Percentiles rank a stretch among this genome's conserved stretches.
Evolutionary conservation across 140 eudicot species (phyloP).

Genomic region (Erigeron philadelphicus): DNA sequence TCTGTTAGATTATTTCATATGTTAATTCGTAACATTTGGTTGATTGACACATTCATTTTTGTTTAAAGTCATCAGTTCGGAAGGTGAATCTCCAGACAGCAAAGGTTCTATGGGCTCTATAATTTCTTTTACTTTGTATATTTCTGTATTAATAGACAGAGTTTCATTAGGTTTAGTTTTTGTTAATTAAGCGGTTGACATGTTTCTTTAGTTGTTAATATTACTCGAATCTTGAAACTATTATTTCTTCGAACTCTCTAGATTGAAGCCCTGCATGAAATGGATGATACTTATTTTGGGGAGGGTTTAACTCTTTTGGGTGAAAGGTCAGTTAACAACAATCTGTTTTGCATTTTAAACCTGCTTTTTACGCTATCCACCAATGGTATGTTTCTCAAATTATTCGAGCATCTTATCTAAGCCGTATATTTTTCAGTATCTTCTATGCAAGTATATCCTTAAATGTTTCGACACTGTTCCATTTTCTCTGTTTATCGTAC

Average conservation of each 20-base stretch:
- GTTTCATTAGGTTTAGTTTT: too few relatives aligned
- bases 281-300: slow-evolving; percentile 30
- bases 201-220: too few relatives aligned
- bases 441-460: neutral
- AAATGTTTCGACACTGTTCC: neutral
- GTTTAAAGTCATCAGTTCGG: slow-evolving; percentile 67
- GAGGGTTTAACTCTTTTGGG: slow-evolving; percentile 86
- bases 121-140: too few relatives aligned
- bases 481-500: neutral
- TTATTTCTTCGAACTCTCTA: slow-evolving; percentile 16
- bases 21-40: neutral
- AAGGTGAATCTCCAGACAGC: slow-evolving; percentile 56
- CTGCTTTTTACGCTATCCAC: neutral
- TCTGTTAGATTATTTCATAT: neutral
- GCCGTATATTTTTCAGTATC: slow-evolving; percentile 3
- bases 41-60: neutral
- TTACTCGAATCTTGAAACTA: neutral
- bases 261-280: slow-evolving; percentile 33
- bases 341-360: slow-evolving; percentile 5
- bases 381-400: neutral
- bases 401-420: neutral
- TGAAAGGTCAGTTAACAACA: slow-evolving; percentile 47
- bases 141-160: too few relatives aligned
- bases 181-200: too few relatives aligned
- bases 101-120: slow-evolving; percentile 28